Evolutionary conservation across 1,284 basidiomycete species (phyloP), one percentile per base, ranked within the genome.

Genomic region (Blastosporella zonata): DNA sequence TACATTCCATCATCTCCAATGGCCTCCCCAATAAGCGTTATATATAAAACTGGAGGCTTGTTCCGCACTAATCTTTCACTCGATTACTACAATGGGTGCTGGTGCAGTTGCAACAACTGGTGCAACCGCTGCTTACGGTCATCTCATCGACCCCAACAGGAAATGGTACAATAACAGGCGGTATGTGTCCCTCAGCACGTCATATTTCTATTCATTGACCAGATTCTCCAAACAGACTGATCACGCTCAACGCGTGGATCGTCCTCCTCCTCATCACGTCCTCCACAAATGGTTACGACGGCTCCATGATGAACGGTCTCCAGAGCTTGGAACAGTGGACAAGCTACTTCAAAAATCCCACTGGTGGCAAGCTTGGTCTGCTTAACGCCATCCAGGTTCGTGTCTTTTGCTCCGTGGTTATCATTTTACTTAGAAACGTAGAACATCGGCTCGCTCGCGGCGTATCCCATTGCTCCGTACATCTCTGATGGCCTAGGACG

Each of bases 231-330:
- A 84, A 82, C 50, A 62, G 29, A 7, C 7, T 87, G 56, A 80
- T 87, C 53, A 49, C 57, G 40, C 76, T 87, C 55, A 78, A 87
- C 62, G 73, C 67, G 25, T 87, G 84, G 84, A 81, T 87, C 50
- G 62, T 81, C 45, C 71, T 88, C 35, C 69, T 86, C 81, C 77
- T 87, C 50, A 85, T 87, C 62, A 87, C 84, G 9, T 84, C 85
- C 12, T 85, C 83, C 7, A 85, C 81, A 45, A 87, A 84, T 62
- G 85, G 85, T 47, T 89, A 82, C 63, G 86, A 88, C 64, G 83
- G 82, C 51, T 80, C 76, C 64, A 79, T 87, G 78, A 84, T 87
- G 84, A 87, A 87, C 64, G 82, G 82, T 60, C 71, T 88, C 36
- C 86, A 88, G 61, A 78, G 77, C 36, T 70, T 87, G 52, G 50